Conservation (phyloP, 805 yeast genomes). For the Clavispora asparagi region DNA sequence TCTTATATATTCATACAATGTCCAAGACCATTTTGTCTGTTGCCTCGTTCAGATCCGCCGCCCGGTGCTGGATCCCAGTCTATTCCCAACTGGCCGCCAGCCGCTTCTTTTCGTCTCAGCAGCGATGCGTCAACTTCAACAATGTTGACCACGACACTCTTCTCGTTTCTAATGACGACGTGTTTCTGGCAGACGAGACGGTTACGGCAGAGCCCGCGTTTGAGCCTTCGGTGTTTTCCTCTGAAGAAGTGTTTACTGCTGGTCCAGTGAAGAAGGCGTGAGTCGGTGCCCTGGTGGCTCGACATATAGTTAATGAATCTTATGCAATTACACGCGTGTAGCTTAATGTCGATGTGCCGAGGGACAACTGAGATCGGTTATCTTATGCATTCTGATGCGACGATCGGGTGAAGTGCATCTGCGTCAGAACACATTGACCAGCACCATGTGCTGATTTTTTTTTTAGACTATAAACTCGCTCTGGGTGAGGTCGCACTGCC, state of each 20-base stretch:
- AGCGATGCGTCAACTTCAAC: slow-evolving; percentile 31
- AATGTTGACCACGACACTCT: slow-evolving; percentile 25
- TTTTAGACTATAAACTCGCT: too few species aligned
- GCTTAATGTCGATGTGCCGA: not conserved
- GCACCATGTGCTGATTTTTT: too few species aligned
- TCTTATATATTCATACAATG: not conserved
- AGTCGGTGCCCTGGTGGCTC: not conserved
- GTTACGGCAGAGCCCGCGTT: slow-evolving; percentile 14
- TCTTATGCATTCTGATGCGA: too few species aligned
- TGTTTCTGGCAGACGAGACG: slow-evolving; percentile 13
- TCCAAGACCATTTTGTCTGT: slow-evolving; percentile 19
- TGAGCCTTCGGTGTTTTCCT: slow-evolving; percentile 36
- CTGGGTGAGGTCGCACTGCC: too few species aligned
- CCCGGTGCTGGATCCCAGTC: slow-evolving; percentile 38
- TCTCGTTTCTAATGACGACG: slow-evolving; percentile 33
- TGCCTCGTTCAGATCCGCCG: slow-evolving; percentile 35
- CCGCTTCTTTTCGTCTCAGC: slow-evolving; percentile 33
- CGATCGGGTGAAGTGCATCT: too few species aligned
- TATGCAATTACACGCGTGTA: not conserved
- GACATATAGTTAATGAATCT: not conserved
- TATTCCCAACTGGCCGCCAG: slow-evolving; percentile 8
- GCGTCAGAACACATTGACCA: too few species aligned
- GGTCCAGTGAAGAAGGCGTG: slow-evolving; percentile 35
- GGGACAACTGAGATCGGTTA: not conserved
- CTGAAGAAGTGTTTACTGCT: slow-evolving; percentile 40